These are phyloP conservation scores for Cladophialophora chaetospira DNA, from an alignment of 2,329 filamentous ascomycete genomes.

Conservation along the genomic window DNA sequence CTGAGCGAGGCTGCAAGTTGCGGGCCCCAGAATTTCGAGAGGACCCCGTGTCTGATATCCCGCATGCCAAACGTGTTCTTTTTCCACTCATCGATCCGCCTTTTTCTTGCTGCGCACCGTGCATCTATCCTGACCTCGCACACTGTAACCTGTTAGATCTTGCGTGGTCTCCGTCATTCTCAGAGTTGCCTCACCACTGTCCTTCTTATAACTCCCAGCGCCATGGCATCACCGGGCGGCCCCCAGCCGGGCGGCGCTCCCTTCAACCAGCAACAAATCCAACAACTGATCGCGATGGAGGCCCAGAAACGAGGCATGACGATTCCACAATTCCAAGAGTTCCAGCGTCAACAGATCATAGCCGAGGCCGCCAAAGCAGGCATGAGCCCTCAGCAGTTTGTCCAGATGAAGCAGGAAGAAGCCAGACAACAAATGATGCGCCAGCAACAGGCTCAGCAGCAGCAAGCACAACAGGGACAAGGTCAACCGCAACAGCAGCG, in stretches of 20 bases:
- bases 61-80: no score
- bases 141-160: no score
- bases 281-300: constrained; percentile 51
- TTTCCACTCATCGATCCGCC: no score
- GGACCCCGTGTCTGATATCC: no score
- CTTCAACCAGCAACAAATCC: constrained; percentile 29
- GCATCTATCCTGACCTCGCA: no score
- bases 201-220: constrained; percentile 6
- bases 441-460: constrained; percentile 37
- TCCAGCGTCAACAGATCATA: constrained; percentile 50
- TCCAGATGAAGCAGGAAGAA: constrained; percentile 45
- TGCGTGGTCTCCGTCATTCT: no score
- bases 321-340: constrained; percentile 72
- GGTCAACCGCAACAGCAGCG: constrained; percentile 44
- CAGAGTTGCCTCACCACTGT: not conserved
- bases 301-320: constrained; percentile 82
- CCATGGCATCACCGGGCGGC: constrained; percentile 37
- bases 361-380: constrained; percentile 54
- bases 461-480: constrained; percentile 36
- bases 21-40: no score
- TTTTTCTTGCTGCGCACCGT: no score
- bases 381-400: constrained; percentile 54
- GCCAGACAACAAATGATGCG: constrained; percentile 45
- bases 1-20: no score
- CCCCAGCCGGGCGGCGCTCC: constrained; percentile 21